Base-by-base conservation (phyloP, 768 basidiomycete genomes). In the Auricularia sp. region DNA sequence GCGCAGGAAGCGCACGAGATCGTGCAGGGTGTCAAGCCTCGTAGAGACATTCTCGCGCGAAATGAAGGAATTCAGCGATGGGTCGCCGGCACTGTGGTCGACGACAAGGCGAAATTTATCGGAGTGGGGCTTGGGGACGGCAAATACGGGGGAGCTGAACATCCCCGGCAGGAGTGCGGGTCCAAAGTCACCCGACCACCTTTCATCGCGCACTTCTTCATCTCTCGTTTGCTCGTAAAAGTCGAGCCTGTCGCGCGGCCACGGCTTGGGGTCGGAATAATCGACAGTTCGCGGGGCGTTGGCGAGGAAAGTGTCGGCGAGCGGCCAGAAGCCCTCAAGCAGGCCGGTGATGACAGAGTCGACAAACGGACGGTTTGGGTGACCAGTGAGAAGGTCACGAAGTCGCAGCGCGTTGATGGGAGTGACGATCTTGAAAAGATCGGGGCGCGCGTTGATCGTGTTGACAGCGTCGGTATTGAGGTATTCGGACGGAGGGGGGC, bases 241-340 rank as follows among this genome's bases (percentile, higher is more conserved):
- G 0, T 39, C 36, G 4, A 39, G 56, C 61, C 76, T 67, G 2
- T 61, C 60, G 6, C 43, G 16, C 6, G 62, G 44, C 10, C 53
- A 34, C 0, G 47, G 23, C 7, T 62, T 62, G 2, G 29, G 53
- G 12, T 61, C 47, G 1, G 67, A 64, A 33, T 66, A 51, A 51
- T 77, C 74, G 23, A 66, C 67, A 3, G 34, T 64, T 2, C 59
- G 8, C 7, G 42, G 42, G 16, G 42, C 42, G 7, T 21, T 21
- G 47, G 3, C 62, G 33, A 66, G 35, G 4, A 59, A 59, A 5
- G 74, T 75, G n/a, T 75, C 66, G 0, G 76, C 76, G 64, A 65
- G 77, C 0, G 81, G 81, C 81, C 80, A 82, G 66, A 81, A 81
- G 1, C 81, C 80, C 1, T 77, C 67, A 0, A 67, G 62, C 0